Conservation (phyloP, 1,139 yeast species). For the Sugiyamaella grinbergsii region DNA sequence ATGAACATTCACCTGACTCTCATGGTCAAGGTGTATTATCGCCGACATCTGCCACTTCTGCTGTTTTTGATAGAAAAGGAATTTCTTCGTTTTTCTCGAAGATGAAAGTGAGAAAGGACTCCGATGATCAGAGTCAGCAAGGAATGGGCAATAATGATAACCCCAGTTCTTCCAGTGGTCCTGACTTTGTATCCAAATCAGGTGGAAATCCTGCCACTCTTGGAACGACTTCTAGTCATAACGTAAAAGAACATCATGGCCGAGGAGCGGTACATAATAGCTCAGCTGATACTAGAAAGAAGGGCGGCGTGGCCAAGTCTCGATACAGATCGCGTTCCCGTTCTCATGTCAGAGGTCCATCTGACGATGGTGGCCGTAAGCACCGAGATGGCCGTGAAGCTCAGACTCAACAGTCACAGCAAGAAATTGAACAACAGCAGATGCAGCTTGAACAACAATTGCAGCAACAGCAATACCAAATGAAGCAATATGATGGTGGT, state of each 20-base stretch:
- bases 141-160: background rate
- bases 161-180: no score
- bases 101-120: constrained; percentile 29
- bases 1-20: constrained; percentile 15
- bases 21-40: constrained; percentile 3
- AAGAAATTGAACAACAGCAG: constrained; percentile 19
- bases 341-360: constrained; percentile 5
- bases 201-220: background rate
- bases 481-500: constrained; percentile 35
- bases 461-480: constrained; percentile 28
- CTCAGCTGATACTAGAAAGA: constrained; percentile 1
- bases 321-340: constrained; percentile 25
- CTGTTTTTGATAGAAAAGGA: constrained; percentile 24
- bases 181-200: no score
- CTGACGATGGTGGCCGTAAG: constrained; percentile 12
- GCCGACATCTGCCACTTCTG: constrained; percentile 16
- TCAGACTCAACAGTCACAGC: constrained; percentile 5
- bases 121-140: constrained; percentile 17
- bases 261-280: background rate
- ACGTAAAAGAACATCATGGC: constrained; percentile 8
- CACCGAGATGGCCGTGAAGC: constrained; percentile 11
- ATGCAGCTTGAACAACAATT: constrained; percentile 20
- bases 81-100: constrained; percentile 31
- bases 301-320: constrained; percentile 18
- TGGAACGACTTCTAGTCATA: constrained; percentile 2